Base-by-base conservation (phyloP, 1,284 basidiomycete genomes). In the Tilletia horrida region DNA sequence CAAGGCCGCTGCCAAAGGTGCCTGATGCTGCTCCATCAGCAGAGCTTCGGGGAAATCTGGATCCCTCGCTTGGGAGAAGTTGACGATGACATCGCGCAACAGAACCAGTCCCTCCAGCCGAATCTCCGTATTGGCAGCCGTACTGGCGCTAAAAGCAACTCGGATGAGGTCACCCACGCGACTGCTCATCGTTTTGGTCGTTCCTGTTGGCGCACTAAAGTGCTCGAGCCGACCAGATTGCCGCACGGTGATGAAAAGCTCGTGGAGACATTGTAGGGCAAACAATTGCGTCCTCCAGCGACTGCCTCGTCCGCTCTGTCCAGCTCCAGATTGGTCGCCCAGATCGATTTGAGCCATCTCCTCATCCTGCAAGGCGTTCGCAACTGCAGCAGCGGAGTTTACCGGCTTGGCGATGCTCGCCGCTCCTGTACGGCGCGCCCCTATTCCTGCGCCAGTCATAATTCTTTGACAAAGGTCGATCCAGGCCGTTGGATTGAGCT, bases 241-340 rank as follows among this genome's bases (percentile, higher is more conserved):
- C 0, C 87, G 85, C 0, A 96, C 89, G 0, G 90, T 88, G 0
- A 85, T 84, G 74, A 96, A 92, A 18, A 97, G 93, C 66, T 89
- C 88, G 82, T 97, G 94, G 64, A 98, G 83, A 79, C 96, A 98
- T 74, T 91, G 88, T 64, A 99, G 83, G 0, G 96, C 92, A 81
- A 98, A 99, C 3, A 97, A 85, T 76, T 97, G 96, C 0, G 96
- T 99, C 70, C 95, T 86, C 96, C 96, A 99, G 50, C 94, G 87
- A 66, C 64, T 78, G 35, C 69, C 69, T 27, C 63, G 68, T 18
- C 29, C 68, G 66, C 61, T 70, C 71, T n/a, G 45, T 21, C 55
- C 68, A 64, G 0, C 68, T 27, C 18, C 69, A 14, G 64, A 44
- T 40, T 76, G 73, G 55, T 63, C 67, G 21, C 70, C 73, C 14